Base-by-base conservation (phyloP, 2,329 filamentous ascomycete species). In the Arthrinium phaeospermum region DNA sequence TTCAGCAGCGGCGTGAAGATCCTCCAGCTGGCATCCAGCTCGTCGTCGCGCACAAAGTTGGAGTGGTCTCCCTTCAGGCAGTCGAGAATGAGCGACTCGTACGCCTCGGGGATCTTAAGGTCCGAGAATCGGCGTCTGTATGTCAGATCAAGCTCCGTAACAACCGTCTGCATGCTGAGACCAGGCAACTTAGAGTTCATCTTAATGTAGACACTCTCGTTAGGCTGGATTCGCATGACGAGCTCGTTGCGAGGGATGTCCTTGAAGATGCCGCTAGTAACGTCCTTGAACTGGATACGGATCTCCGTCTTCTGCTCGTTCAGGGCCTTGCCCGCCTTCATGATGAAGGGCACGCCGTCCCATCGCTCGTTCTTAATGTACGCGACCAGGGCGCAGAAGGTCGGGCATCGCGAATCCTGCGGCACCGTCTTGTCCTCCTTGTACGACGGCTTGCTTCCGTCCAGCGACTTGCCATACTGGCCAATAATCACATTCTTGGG, bases 221-320 rank as follows among this genome's bases (percentile, higher is more conserved):
- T 99, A 79, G 96, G 96, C 88, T 99, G 96, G 76, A 99, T 97
- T 77, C 96, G 95, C 87, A 99, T 98, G 80, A 99, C 96, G 76
- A 99, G 93, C 87, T 99, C 96, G 87, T 99, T 99, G 78, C 97
- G 93, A 73, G 96, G 97, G 81, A 99, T 99, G 83, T 99, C 96
- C 90, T 98, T 98, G 88, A 99, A 99, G 85, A 99, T 99, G 77
- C 97, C 96, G 68, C 95, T 98, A 30, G 96, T 98, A 76, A 99
- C 96, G 82, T 99, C 96, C 89, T 98, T 98, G 92, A 98, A 99
- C 84, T 99, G 96, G 79, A 99, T 97, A 80, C 96, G 93, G 77
- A 99, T 96, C 86, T 99, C 96, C 19, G 96, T 99, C 91, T 99
- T 99, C 84, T 99, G 96, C 89, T 99, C 96, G 84, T 99, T 99